A percentile compares a stretch with the other conserved stretches of the same genome.
Evolutionary conservation across 805 yeast genomes (phyloP).

Genomic region (Cyberlindnera mississippiensis): DNA sequence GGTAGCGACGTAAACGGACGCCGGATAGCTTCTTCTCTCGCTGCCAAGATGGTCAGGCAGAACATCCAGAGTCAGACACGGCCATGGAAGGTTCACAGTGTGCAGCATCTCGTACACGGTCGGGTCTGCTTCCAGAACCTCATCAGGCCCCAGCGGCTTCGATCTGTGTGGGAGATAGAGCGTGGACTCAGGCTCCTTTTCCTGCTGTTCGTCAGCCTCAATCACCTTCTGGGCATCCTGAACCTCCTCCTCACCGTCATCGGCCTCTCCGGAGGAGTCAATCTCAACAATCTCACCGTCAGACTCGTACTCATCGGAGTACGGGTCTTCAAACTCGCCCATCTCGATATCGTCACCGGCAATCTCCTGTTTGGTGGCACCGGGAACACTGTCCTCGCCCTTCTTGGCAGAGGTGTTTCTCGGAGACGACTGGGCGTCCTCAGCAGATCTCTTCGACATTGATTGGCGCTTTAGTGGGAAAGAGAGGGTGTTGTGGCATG

Average conservation of each 20-base stretch:
- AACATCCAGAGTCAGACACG: constrained; percentile 87
- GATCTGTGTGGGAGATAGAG: constrained; percentile 86
- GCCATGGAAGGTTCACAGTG: constrained; percentile 93
- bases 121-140: constrained; percentile 94
- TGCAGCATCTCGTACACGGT: constrained; percentile 95
- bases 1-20: constrained; percentile 76
- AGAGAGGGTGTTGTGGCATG: too few species aligned
- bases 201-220: constrained; percentile 36
- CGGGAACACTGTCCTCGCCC: constrained; percentile 17
- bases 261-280: constrained; percentile 48
- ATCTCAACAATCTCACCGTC: constrained; percentile 85
- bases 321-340: constrained; percentile 86
- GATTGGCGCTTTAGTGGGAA: too few species aligned
- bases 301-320: constrained; percentile 89
- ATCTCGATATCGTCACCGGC: constrained; percentile 47
- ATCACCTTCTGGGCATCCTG: constrained; percentile 33
- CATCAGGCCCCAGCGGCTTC: constrained; percentile 90
- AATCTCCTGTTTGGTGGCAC: constrained; percentile 27
- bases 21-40: constrained; percentile 89
- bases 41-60: constrained; percentile 82
- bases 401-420: constrained; percentile 27
- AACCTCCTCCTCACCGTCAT: constrained; percentile 30
- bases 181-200: constrained; percentile 37
- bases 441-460: constrained; percentile 30
- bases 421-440: constrained; percentile 11